phyloP scores from a whole-genome alignment of 192 early-diverging fungal species.

The Linderina pennispora region DNA sequence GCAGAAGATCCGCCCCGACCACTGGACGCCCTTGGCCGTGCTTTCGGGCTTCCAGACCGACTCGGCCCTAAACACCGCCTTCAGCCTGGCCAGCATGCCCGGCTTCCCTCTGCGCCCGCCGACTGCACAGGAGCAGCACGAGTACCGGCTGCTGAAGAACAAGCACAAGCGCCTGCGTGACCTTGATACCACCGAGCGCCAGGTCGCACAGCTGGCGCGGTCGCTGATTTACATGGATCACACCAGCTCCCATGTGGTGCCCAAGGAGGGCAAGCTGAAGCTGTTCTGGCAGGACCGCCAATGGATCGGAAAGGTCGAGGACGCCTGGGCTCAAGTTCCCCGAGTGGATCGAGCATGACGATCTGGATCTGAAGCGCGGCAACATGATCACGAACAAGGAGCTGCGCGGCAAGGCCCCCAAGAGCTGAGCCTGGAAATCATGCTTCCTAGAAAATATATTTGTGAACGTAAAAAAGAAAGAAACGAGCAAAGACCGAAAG shows the following conservation, averaged over 20 bases:
- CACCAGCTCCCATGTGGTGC: constrained; percentile 5
- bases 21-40: constrained; percentile 44
- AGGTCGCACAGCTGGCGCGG: constrained; percentile 40
- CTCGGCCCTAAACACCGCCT: constrained; percentile 8
- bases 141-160: constrained; percentile 13
- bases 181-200: constrained; percentile 31
- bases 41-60: constrained; percentile 28
- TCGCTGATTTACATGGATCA: constrained; percentile 32
- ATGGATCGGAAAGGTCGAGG: constrained; percentile 21
- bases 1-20: constrained; percentile 34
- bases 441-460: too few relatives aligned
- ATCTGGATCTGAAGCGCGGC: constrained; percentile 34
- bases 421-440: too few relatives aligned
- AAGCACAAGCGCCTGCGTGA: constrained; percentile 21
- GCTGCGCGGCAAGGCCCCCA: constrained; percentile 2
- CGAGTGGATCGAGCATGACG: constrained; percentile 28
- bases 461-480: too few relatives aligned
- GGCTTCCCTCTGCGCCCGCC: constrained; percentile 22
- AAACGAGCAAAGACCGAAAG: too few relatives aligned
- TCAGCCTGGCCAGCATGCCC: constrained; percentile 19
- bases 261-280: background rate
- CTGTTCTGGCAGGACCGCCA: constrained; percentile 30
- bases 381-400: constrained; percentile 34
- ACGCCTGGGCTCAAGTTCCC: constrained; percentile 32
- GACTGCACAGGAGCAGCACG: constrained; percentile 3